phyloP scores from a whole-genome alignment of 495 filamentous ascomycete species.

The Paragyromitra xinjiangensis region DNA sequence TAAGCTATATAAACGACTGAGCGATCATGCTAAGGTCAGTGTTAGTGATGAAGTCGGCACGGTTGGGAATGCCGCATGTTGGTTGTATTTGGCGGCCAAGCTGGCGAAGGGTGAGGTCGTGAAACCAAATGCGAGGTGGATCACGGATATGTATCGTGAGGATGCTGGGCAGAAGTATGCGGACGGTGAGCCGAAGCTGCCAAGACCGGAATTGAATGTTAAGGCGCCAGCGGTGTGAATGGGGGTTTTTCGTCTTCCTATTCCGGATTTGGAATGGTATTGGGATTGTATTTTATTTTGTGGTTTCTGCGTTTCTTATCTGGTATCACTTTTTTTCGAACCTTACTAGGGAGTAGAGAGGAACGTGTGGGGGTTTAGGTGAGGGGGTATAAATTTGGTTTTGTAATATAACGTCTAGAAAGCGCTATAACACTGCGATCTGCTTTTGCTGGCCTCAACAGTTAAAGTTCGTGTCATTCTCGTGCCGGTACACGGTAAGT shows the following conservation, averaged over 20 bases:
- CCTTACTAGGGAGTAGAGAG: neutral
- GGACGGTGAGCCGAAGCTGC: slow-evolving; percentile 69
- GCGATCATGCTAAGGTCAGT: slow-evolving; percentile 68
- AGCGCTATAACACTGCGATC: neutral
- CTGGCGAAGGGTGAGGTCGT: slow-evolving; percentile 65
- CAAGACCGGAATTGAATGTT: slow-evolving; percentile 49
- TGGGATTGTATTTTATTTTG: neutral
- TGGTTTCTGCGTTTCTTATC: neutral
- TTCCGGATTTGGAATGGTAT: neutral
- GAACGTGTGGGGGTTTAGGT: neutral
- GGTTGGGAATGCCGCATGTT: slow-evolving; percentile 78
- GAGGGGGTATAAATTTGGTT: slow-evolving; percentile 2
- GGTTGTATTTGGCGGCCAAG: slow-evolving; percentile 78
- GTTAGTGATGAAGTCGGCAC: slow-evolving; percentile 87
- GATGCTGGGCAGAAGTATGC: slow-evolving; percentile 69
- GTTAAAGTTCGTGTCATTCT: too few relatives aligned
- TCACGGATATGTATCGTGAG: slow-evolving; percentile 80
- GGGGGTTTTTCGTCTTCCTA: too few relatives aligned
- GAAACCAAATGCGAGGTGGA: slow-evolving; percentile 69
- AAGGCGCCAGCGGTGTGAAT: neutral
- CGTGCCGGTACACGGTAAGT: too few relatives aligned
- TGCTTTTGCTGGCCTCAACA: too few relatives aligned
- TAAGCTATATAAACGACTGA: slow-evolving; percentile 72
- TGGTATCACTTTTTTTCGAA: neutral
- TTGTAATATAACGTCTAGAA: slow-evolving; percentile 16